Evolutionary conservation across 306 rosid genomes (phyloP), one percentile per base, ranked within the genome.

Genomic region (Prunus mira): DNA sequence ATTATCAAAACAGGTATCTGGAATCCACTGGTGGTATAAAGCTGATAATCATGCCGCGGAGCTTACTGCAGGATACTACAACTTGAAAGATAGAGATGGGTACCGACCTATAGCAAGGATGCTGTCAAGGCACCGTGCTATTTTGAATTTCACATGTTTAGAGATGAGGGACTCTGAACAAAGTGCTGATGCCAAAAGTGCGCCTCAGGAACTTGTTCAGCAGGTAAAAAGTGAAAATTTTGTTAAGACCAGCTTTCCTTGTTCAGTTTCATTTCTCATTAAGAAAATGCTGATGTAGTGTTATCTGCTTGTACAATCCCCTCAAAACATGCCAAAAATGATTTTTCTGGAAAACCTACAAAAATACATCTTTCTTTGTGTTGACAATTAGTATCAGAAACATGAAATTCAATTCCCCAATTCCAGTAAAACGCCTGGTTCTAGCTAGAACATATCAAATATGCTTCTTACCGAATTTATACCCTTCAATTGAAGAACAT

Each of bases 21-120:
- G 97, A 87, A 95, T 95, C 74, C 97, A 95, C 84, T 95, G 98
- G 98, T 92, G 97, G 97, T 95, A 90, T 64, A 81, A 77, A 62
- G 67, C 88, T 20, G 92, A 88, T 46, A 85, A 50, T 75, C 98
- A 95, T 76, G 98, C 97, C 5, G 92, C 92, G 20, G 97, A 95
- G 82, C 92, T 95, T 49, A 90, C 97, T 24, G 82, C 97, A 25
- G 97, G 97, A 80, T 95, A 90, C 78, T 95, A 95, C 83, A 95
- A 95, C 76, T 46, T 95, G 80, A 56, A 79, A 43, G 82, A 81
- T 41, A 86, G 98, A 83, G 98, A 95, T 72, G 96, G 97, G 65
- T 95, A 95, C 81, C 87, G 92, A 68, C 97, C 96, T 50, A 88
- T 92, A 78, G 96, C 97, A 69, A 86, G 88, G 86, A 87, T 90